A percentile compares a stretch with the other conserved stretches of the same genome.
Evolutionary conservation across 164 flowering plant genomes (phyloP).

Genomic region (Stephania japonica): DNA sequence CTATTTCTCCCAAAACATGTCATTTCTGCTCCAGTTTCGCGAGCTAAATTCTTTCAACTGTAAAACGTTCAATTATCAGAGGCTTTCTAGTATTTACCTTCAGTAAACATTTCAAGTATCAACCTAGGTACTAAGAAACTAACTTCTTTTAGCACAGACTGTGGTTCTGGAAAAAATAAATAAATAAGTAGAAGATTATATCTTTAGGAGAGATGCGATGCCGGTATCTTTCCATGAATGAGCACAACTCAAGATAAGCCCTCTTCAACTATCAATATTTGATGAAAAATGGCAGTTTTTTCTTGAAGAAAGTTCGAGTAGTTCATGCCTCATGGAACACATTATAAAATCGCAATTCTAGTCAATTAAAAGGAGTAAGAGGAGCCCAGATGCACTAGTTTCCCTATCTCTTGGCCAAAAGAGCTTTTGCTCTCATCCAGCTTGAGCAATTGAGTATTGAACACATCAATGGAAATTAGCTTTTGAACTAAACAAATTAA

Average conservation of each 20-base stretch:
- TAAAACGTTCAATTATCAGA: too few species aligned
- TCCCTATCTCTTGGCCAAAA: too few species aligned
- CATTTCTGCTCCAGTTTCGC: background rate
- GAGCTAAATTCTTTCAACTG: background rate
- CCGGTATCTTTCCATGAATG: background rate
- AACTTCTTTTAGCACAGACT: background rate
- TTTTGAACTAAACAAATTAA: background rate
- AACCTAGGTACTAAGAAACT: background rate
- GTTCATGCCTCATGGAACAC: too few species aligned
- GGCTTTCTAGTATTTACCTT: too few species aligned
- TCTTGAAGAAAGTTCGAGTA: too few species aligned
- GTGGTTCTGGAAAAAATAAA: too few species aligned
- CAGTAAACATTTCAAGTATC: background rate
- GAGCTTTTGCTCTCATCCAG: too few species aligned
- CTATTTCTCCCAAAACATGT: background rate
- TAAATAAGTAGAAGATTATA: too few species aligned
- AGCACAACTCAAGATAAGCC: background rate
- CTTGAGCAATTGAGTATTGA: background rate
- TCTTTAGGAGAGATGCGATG: background rate
- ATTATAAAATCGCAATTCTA: too few species aligned
- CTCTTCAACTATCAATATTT: background rate
- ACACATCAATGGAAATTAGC: background rate
- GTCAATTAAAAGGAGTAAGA: too few species aligned
- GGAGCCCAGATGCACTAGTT: background rate
- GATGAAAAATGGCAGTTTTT: too few species aligned